A percentile compares a stretch with the other conserved stretches of the same genome.
These are phyloP conservation scores for Phytopythium kandeliae DNA, from an alignment of 352 stramenopile genomes.

Conservation along the genomic window DNA sequence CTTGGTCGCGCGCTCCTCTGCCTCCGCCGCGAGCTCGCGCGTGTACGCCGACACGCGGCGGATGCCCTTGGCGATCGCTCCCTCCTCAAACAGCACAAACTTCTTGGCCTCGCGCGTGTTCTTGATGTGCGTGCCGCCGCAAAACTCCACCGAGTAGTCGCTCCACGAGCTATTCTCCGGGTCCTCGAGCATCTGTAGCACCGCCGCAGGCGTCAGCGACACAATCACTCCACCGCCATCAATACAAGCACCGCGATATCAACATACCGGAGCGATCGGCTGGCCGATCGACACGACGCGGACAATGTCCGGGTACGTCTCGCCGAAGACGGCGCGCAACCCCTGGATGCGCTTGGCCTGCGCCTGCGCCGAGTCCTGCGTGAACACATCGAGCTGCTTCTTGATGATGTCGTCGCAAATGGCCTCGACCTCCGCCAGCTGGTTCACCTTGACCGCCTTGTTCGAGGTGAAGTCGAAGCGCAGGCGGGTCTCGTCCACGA, in stretches of 20 bases:
- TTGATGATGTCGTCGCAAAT: conserved; percentile 87
- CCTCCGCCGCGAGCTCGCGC: conserved; percentile 46
- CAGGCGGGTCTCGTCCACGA: conserved; percentile 50
- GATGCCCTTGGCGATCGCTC: conserved; percentile 70
- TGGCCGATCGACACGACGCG: conserved; percentile 90
- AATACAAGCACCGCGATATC: conserved; percentile 19
- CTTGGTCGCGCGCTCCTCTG: conserved; percentile 52
- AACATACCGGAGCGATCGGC: conserved; percentile 34
- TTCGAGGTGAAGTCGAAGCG: conserved; percentile 84
- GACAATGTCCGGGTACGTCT: conserved; percentile 77
- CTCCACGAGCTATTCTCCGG: conserved; percentile 86
- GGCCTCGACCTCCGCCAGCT: conserved; percentile 26
- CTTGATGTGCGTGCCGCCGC: conserved; percentile 63
- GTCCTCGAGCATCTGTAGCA: conserved; percentile 58
- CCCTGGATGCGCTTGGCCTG: conserved; percentile 73
- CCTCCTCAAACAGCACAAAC: conserved; percentile 70
- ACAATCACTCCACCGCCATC: conserved; percentile 7
- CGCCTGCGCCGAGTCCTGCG: conserved; percentile 30
- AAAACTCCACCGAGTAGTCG: conserved; percentile 80
- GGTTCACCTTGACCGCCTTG: conserved; percentile 55
- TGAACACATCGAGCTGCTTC: conserved; percentile 87
- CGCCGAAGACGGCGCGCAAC: conserved; percentile 72
- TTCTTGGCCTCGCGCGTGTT: conserved; percentile 47
- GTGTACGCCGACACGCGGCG: conserved; percentile 63
- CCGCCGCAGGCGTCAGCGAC: not conserved